These are phyloP conservation scores for Gryganskiella cystojenkinii DNA, from an alignment of 192 early-diverging fungal genomes.

Conservation along the genomic window DNA sequence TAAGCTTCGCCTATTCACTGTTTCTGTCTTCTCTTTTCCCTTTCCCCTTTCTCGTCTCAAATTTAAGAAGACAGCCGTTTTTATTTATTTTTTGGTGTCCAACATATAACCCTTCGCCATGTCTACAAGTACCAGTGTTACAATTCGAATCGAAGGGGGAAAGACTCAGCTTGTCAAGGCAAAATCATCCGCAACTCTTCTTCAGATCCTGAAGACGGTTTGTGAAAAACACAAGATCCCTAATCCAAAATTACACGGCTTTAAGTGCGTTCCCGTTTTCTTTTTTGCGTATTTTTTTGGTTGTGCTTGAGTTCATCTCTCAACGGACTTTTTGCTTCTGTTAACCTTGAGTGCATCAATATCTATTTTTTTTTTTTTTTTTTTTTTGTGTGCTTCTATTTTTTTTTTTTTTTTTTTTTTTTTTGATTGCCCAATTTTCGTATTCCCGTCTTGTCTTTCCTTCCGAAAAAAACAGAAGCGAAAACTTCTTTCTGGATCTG, in stretches of 20 bases:
- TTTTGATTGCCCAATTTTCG: neutral
- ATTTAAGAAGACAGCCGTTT: no score
- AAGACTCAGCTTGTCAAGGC: constrained; percentile 65
- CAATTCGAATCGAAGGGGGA: constrained; percentile 29
- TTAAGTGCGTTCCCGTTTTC: constrained; percentile 46
- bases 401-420: neutral
- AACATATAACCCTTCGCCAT: constrained; percentile 14
- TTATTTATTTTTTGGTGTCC: no score
- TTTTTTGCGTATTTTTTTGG: neutral
- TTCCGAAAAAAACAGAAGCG: neutral
- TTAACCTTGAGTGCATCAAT: neutral
- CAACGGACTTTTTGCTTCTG: no score
- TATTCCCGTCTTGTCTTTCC: neutral
- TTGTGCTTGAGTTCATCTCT: no score
- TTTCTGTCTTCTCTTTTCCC: neutral
- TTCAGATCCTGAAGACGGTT: constrained; percentile 64
- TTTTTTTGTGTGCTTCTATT: neutral
- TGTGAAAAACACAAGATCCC: constrained; percentile 60
- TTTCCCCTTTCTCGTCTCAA: neutral
- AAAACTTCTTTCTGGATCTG: constrained; percentile 67
- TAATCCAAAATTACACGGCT: constrained; percentile 59
- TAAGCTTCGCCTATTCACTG: neutral
- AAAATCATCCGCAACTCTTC: constrained; percentile 74
- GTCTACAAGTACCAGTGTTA: constrained; percentile 62
- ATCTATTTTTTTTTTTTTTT: neutral